Evolutionary conservation across 768 basidiomycete genomes (phyloP).

Genomic region (Macrolepiota albuminosa): DNA sequence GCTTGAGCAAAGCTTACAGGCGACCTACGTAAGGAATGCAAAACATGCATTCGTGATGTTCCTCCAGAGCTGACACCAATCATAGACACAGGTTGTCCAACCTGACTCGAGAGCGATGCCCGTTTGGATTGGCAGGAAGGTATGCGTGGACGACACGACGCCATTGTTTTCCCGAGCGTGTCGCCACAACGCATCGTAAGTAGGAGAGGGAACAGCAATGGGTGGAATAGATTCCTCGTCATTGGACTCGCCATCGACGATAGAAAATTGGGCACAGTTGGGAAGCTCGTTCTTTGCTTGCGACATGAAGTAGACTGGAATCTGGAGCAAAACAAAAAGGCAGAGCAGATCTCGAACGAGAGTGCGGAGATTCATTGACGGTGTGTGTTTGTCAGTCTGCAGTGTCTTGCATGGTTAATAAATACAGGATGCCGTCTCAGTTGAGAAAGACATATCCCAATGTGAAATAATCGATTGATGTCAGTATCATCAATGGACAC

Average conservation of each 20-base stretch:
- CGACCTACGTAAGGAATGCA: neutral
- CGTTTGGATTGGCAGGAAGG: neutral
- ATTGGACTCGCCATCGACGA: neutral
- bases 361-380: neutral
- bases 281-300: neutral
- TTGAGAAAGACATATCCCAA: too few species aligned
- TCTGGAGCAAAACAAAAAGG: neutral
- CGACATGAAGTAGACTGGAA: neutral
- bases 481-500: too few species aligned
- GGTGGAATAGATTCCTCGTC: neutral
- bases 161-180: too few species aligned
- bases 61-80: neutral
- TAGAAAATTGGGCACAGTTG: neutral
- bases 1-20: neutral
- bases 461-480: too few species aligned
- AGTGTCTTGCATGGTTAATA: too few species aligned
- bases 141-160: neutral
- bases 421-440: too few species aligned
- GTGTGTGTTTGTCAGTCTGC: too few species aligned
- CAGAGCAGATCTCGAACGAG: neutral
- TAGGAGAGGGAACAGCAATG: neutral
- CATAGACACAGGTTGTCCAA: neutral
- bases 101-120: neutral
- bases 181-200: neutral
- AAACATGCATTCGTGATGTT: neutral